These are phyloP conservation scores for Claviceps citrina DNA, from an alignment of 2,329 filamentous ascomycete genomes.

Conservation along the genomic window DNA sequence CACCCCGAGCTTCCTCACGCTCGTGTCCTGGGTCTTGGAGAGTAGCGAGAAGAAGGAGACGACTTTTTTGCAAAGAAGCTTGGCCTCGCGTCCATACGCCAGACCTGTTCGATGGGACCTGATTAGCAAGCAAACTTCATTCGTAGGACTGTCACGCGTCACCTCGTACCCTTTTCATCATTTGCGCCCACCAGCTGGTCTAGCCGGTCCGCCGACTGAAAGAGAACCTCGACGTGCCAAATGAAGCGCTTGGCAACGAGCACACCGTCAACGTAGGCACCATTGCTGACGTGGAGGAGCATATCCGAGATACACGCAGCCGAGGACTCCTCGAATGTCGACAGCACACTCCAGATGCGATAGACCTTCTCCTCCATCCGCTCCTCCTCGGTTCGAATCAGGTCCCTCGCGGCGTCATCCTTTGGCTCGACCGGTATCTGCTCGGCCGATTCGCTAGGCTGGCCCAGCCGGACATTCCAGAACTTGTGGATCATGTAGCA, in stretches of 20 bases:
- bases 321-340: constrained; percentile 92
- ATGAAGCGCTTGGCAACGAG: constrained; percentile 94
- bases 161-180: constrained; percentile 59
- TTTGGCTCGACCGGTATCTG: constrained; percentile 25
- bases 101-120: constrained; percentile 43
- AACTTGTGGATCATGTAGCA: constrained; percentile 99
- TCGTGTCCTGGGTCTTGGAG: constrained; percentile 85
- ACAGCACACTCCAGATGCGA: constrained; percentile 94
- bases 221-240: constrained; percentile 84
- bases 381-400: constrained; percentile 75
- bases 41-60: constrained; percentile 93
- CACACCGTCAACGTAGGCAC: constrained; percentile 87
- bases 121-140: background rate
- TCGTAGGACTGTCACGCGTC: background rate
- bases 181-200: constrained; percentile 55
- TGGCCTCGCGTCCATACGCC: constrained; percentile 89
- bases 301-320: constrained; percentile 98
- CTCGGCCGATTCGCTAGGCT: constrained; percentile 37
- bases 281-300: constrained; percentile 96
- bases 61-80: constrained; percentile 98
- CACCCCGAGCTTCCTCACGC: constrained; percentile 80
- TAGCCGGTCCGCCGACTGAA: constrained; percentile 72
- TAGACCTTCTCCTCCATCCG: constrained; percentile 96
- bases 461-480: constrained; percentile 85
- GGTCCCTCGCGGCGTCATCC: constrained; percentile 50